A percentile compares a stretch with the other conserved stretches of the same genome.
phyloP scores from a whole-genome alignment of 805 yeast species.

The Yarrowia divulgata region DNA sequence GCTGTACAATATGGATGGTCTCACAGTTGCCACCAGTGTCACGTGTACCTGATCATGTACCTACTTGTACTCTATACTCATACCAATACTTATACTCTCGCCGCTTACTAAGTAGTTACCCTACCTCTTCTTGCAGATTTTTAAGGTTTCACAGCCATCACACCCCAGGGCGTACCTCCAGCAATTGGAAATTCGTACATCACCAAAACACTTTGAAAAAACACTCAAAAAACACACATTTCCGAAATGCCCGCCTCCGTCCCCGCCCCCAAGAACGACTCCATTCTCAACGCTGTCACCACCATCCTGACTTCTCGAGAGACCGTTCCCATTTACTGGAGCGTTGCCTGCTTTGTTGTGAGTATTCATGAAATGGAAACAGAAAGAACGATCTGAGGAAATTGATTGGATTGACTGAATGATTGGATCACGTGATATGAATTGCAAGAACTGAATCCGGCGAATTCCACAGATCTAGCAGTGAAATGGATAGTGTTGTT shows the following conservation, averaged over 20 bases:
- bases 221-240: neutral
- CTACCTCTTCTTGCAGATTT: constrained; percentile 2
- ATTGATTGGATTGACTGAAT: neutral
- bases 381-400: too few species aligned
- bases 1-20: too few species aligned
- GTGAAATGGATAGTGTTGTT: too few species aligned
- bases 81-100: neutral
- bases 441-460: too few species aligned
- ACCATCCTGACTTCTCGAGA: constrained; percentile 38
- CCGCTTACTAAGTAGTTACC: constrained; percentile 6
- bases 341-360: constrained; percentile 46
- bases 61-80: too few species aligned
- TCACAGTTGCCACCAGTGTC: too few species aligned
- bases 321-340: constrained; percentile 44
- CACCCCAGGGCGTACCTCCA: neutral
- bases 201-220: neutral
- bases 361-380: constrained; percentile 41
- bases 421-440: neutral
- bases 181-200: neutral
- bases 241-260: constrained; percentile 22
- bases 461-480: too few species aligned
- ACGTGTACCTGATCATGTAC: too few species aligned
- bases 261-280: constrained; percentile 36
- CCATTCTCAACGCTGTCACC: constrained; percentile 21
- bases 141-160: neutral